phyloP scores from a whole-genome alignment of 2,329 filamentous ascomycete genomes.

The Apiospora hydei region DNA sequence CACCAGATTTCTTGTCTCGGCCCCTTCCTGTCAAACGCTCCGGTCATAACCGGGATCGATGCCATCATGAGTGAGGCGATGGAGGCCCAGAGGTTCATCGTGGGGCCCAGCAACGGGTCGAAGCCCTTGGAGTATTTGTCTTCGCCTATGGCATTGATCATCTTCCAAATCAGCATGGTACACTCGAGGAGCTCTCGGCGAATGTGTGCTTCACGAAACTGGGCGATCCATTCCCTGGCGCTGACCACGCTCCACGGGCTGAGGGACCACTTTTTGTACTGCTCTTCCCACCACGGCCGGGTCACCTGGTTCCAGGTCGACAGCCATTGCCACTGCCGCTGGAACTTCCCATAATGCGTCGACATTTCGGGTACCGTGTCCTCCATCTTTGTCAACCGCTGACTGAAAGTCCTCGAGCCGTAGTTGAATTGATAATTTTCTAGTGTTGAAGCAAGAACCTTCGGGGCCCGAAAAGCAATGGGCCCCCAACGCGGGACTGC shows the following conservation, averaged over 20 bases:
- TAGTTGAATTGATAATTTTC: background rate
- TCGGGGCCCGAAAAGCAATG: background rate
- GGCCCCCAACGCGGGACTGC: slow-evolving; percentile 6
- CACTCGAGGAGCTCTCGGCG: slow-evolving; percentile 1
- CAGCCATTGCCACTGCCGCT: background rate
- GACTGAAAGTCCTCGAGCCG: background rate
- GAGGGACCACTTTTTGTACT: slow-evolving; percentile 23
- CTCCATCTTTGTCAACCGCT: background rate
- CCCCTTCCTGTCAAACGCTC: background rate
- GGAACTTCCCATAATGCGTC: background rate
- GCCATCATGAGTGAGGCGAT: slow-evolving; percentile 26
- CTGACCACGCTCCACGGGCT: slow-evolving; percentile 26
- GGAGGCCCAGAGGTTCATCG: slow-evolving; percentile 3
- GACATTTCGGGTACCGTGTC: background rate
- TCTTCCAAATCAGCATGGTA: background rate
- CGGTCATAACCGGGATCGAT: slow-evolving; percentile 12
- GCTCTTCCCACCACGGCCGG: slow-evolving; percentile 25
- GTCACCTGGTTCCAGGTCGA: background rate
- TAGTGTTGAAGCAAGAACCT: background rate
- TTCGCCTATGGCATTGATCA: background rate
- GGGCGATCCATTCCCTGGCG: slow-evolving; percentile 17
- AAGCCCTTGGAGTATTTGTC: too few relatives aligned
- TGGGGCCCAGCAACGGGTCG: background rate
- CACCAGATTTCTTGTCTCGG: background rate
- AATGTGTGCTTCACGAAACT: slow-evolving; percentile 25